phyloP scores from a whole-genome alignment of 2,329 filamentous ascomycete species.

The Alternaria hordeiaustralica region DNA sequence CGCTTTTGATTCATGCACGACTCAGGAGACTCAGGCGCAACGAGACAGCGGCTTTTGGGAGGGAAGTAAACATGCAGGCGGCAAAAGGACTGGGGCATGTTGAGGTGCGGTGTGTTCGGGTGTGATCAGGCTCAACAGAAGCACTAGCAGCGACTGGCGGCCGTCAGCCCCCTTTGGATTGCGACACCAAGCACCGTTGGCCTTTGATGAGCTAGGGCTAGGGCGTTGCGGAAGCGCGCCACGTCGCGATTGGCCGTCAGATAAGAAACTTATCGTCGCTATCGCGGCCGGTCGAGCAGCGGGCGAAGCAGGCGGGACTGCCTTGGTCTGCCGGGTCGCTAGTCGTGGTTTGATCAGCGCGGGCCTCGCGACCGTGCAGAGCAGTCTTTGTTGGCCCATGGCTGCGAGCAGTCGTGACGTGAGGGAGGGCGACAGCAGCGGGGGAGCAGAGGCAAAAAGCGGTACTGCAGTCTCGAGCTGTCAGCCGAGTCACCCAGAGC shows the following conservation, averaged over 20 bases:
- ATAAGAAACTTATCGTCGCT: constrained; percentile 30
- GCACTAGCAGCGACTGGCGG: constrained; percentile 13
- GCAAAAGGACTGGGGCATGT: constrained; percentile 10
- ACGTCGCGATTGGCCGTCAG: constrained; percentile 29
- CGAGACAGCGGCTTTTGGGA: neutral
- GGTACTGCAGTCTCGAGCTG: neutral
- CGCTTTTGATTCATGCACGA: constrained; percentile 21
- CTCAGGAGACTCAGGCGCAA: constrained; percentile 23
- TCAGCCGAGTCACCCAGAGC: neutral
- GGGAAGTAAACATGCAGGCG: neutral
- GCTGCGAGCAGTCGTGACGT: constrained; percentile 3
- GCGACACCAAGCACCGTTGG: constrained; percentile 34
- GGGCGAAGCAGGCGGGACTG: constrained; percentile 23
- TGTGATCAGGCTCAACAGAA: constrained; percentile 31
- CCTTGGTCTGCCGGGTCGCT: constrained; percentile 27
- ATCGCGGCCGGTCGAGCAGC: constrained; percentile 27
- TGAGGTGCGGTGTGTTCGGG: constrained; percentile 20
- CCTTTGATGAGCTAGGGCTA: constrained; percentile 15
- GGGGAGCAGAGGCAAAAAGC: neutral
- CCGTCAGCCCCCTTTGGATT: constrained; percentile 34
- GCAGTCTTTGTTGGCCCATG: constrained; percentile 5
- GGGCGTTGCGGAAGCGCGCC: constrained; percentile 33
- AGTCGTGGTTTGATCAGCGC: constrained; percentile 41
- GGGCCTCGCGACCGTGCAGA: constrained; percentile 13
- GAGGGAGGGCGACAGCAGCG: neutral